These are phyloP conservation scores for Ophiostoma australiae DNA, from an alignment of 2,329 filamentous ascomycete genomes.

Conservation along the genomic window DNA sequence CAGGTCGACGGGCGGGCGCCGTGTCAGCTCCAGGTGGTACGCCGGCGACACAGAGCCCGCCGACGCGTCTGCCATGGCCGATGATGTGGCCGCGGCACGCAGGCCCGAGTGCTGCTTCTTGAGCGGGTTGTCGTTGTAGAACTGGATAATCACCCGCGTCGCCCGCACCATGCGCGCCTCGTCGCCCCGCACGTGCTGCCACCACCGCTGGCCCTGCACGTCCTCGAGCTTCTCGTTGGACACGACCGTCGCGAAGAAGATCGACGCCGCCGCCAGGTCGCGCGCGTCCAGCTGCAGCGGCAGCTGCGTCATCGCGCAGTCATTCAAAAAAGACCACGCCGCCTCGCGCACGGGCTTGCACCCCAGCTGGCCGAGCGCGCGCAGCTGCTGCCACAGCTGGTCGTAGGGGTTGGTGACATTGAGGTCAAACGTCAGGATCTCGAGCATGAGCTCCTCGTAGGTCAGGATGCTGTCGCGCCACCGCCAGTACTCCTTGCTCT, in stretches of 20 bases:
- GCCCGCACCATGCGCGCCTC: conserved; percentile 66
- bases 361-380: conserved; percentile 26
- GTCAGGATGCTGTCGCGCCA: conserved; percentile 93
- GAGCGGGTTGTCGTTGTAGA: conserved; percentile 61
- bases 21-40: conserved; percentile 53
- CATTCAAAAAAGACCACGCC: conserved; percentile 84
- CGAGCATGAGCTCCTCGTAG: conserved; percentile 88
- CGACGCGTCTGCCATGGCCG: neutral
- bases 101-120: conserved; percentile 40
- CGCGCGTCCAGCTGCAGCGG: conserved; percentile 75
- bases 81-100: conserved; percentile 1
- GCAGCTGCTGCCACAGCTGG: conserved; percentile 72
- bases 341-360: conserved; percentile 29
- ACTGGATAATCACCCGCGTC: conserved; percentile 69
- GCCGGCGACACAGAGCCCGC: conserved; percentile 42
- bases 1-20: conserved; percentile 40
- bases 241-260: conserved; percentile 81
- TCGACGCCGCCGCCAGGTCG: conserved; percentile 75
- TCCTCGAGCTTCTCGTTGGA: conserved; percentile 72
- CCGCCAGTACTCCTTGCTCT: conserved; percentile 96
- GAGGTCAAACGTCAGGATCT: conserved; percentile 88
- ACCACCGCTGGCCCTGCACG: conserved; percentile 74
- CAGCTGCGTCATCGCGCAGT: conserved; percentile 77
- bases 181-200: conserved; percentile 69
- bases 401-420: conserved; percentile 85